Base-by-base conservation (phyloP, 1,139 yeast species). In the Blastobotrys proliferans region DNA sequence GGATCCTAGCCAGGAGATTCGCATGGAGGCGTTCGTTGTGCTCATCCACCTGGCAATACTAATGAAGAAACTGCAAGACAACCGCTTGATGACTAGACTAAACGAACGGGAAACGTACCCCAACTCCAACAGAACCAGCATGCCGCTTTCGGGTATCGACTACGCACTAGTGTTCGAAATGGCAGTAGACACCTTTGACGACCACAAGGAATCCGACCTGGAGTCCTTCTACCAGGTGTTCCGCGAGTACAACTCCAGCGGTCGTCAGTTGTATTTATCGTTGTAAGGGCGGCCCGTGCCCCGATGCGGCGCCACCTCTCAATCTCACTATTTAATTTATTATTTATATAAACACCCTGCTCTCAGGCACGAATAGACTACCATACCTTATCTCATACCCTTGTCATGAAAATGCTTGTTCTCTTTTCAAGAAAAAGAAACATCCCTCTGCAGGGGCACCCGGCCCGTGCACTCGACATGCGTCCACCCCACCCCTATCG, bases 161-260 rank as follows among this genome's bases (percentile, higher is more conserved):
- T 14, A 13, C 2, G 38, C 34, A 11, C 17, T 40, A 16, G 38
- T 34, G 14, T 40, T 40, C 14, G 43, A 40, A 10, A 20, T 40
- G 38, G 43, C 39, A 4, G 28, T 40, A 35, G 38, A 40, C 10
- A 29, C 17, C 16, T 40, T 20, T 25, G 6, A n/a, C 20, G 26
- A 13, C 6, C 31, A 26, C 10, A 6, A 10, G 4, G 35, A 26
- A 8, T 2, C n/a, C 11, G 39, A 34, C 10, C 11, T 29, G 5
- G 43, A 40, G 9, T 2, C 16, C 8, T 33, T 40, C 16, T 40
- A n/a, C 26, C 43, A 40, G 10, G 35, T 35, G 18, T 40, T 40
- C 19, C 27, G 33, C 13, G 43, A 40, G 18, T 40, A 22, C 13
- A 4, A 27, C 14, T 28, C 34, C 21, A 20, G 28, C 2, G 40